A percentile compares a stretch with the other conserved stretches of the same genome.
Evolutionary conservation across 2,329 filamentous ascomycete species (phyloP).

Genomic region (Hypomyces perniciosus): DNA sequence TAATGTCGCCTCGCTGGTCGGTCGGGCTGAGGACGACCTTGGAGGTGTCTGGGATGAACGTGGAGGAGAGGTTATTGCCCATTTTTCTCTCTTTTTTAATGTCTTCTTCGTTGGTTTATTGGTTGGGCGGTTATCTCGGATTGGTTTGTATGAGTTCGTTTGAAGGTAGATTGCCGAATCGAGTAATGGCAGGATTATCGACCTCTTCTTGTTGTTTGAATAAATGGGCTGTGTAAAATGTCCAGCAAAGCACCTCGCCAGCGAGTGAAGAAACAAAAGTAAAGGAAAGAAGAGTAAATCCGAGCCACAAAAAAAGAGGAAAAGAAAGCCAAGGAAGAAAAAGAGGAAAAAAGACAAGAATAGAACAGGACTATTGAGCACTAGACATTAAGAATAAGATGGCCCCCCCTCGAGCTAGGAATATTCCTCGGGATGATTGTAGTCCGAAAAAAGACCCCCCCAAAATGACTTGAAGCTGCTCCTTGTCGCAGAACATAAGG

Average conservation of each 20-base stretch:
- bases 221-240: too few species aligned
- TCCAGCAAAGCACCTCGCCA: conserved; percentile 4
- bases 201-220: neutral
- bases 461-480: neutral
- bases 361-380: neutral
- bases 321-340: conserved; percentile 3
- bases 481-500: neutral
- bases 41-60: conserved; percentile 33
- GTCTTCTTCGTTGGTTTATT: neutral
- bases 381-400: too few species aligned
- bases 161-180: too few species aligned
- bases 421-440: too few species aligned
- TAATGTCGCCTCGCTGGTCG: conserved; percentile 26
- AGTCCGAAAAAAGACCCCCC: too few species aligned
- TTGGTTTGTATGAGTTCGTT: too few species aligned
- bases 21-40: conserved; percentile 25
- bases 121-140: neutral
- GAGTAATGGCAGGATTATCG: too few species aligned
- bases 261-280: conserved; percentile 1
- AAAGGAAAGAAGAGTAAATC: neutral
- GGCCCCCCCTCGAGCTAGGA: too few species aligned
- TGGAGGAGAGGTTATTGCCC: conserved; percentile 37
- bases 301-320: neutral
- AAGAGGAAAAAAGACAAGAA: neutral
- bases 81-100: conserved; percentile 21